phyloP scores from a whole-genome alignment of 306 rosid genomes.

The Malus fusca region DNA sequence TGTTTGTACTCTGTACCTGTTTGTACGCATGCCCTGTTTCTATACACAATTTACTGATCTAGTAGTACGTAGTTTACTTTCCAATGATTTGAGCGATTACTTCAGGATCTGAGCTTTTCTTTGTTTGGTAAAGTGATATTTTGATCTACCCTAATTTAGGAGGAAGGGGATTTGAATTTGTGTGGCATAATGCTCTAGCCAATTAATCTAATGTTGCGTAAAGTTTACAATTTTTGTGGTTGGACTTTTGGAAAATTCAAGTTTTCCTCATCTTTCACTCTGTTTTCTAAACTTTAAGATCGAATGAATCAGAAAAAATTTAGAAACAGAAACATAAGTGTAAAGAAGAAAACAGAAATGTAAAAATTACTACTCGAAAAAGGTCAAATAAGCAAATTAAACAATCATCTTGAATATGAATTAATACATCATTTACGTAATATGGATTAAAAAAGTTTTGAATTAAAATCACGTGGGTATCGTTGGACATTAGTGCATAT shows the following conservation, averaged over 20 bases:
- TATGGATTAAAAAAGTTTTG: neutral
- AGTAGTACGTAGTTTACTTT: slow-evolving; percentile 9
- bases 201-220: neutral
- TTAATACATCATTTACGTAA: neutral
- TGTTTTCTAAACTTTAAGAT: no score
- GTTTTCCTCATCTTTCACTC: no score
- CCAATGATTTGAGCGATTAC: slow-evolving; percentile 9
- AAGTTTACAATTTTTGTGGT: no score
- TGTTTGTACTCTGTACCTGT: slow-evolving; percentile 10
- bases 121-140: no score
- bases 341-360: no score
- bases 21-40: slow-evolving; percentile 13
- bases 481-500: neutral
- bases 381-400: no score
- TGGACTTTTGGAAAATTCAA: no score
- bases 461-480: neutral
- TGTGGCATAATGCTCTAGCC: neutral
- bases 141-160: neutral
- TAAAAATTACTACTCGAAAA: no score
- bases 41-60: slow-evolving; percentile 3
- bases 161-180: neutral
- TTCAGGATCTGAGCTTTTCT: neutral
- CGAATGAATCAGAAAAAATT: no score
- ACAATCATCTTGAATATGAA: neutral
- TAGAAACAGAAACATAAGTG: neutral